Conservation (phyloP, 306 rosid species). For the Gleditsia sinensis region DNA sequence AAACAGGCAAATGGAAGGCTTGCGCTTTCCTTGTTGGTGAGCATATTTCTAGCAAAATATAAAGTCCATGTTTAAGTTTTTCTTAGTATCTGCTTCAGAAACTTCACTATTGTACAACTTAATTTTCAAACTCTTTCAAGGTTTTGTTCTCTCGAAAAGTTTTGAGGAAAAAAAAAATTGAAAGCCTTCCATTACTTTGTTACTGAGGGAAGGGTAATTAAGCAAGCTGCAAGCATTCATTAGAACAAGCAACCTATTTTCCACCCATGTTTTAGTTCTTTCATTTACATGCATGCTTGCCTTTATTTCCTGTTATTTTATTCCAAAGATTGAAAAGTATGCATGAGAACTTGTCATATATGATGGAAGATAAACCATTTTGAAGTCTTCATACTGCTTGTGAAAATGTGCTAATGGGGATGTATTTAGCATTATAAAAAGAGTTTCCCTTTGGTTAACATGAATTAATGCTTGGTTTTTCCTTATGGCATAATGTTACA, state of each 20-base stretch:
- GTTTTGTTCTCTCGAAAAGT: background rate
- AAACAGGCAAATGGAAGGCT: conserved; percentile 98
- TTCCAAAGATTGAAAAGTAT: background rate
- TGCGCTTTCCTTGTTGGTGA: conserved; percentile 95
- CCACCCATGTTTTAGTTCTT: background rate
- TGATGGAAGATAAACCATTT: background rate
- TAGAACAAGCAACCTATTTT: too few relatives aligned
- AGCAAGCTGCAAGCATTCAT: too few relatives aligned
- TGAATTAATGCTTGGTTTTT: background rate
- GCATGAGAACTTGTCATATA: background rate
- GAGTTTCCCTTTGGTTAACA: background rate
- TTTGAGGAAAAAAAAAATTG: background rate
- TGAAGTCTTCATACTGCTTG: background rate
- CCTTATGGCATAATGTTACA: conserved; percentile 19
- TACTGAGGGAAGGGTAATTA: background rate
- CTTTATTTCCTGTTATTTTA: background rate
- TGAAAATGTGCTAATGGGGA: background rate
- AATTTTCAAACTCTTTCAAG: background rate
- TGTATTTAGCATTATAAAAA: background rate
- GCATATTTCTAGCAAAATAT: background rate
- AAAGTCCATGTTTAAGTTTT: background rate
- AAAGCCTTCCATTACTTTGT: background rate
- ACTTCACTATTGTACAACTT: background rate
- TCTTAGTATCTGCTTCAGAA: background rate
- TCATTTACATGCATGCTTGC: conserved; percentile 1